These are phyloP conservation scores for Neoboletus brunneissimus DNA, from an alignment of 768 basidiomycete genomes.

Conservation along the genomic window DNA sequence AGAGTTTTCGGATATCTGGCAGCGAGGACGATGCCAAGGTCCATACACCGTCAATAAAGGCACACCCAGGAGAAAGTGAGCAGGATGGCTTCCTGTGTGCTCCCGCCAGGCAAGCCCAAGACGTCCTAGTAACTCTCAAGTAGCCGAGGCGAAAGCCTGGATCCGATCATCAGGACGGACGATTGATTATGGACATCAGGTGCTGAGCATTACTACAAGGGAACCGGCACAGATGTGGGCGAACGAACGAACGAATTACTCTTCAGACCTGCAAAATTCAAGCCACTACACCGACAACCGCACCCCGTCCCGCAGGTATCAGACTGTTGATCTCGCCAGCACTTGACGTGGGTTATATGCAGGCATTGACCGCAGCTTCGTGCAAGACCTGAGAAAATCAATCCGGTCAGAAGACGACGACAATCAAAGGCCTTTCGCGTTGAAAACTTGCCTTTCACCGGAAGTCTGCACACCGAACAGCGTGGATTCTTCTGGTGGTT, in stretches of 20 bases:
- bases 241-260: slow-evolving; percentile 11
- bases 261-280: neutral
- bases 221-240: slow-evolving; percentile 1
- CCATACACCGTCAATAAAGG: neutral
- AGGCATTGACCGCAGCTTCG: slow-evolving; percentile 58
- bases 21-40: neutral
- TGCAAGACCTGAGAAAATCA: slow-evolving; percentile 49
- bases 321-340: slow-evolving; percentile 47
- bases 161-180: neutral
- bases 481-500: slow-evolving; percentile 43
- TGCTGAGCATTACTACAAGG: neutral
- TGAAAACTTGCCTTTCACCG: slow-evolving; percentile 58
- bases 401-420: neutral
- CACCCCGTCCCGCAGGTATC: slow-evolving; percentile 66
- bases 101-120: no score
- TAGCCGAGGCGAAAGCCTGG: neutral
- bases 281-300: slow-evolving; percentile 54
- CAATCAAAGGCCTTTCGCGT: neutral
- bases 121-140: no score
- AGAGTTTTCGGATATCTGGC: neutral
- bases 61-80: no score
- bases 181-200: neutral
- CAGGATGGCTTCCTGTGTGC: no score
- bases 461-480: slow-evolving; percentile 75
- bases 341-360: slow-evolving; percentile 65